Percentiles rank a stretch among this genome's conserved stretches.
phyloP scores from a whole-genome alignment of 1,284 basidiomycete genomes.

The Pholiota adiposa region DNA sequence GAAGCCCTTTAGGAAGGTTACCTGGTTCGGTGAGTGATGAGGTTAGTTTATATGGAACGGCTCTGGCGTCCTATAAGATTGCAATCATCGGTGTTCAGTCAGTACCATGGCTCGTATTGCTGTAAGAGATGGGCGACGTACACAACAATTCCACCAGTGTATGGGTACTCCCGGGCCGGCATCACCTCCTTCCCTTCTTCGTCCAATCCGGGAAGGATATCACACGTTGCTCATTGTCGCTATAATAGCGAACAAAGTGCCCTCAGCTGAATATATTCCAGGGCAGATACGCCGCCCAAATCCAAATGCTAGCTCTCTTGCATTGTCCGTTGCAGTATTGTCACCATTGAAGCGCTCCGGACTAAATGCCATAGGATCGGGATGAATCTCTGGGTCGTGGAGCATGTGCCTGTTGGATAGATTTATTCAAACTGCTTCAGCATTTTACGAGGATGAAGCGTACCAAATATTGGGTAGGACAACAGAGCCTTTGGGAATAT shows the following conservation, averaged over 20 bases:
- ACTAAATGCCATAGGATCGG: slow-evolving; percentile 31
- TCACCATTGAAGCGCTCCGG: slow-evolving; percentile 31
- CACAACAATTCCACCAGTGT: slow-evolving; percentile 16
- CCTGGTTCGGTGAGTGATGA: no score
- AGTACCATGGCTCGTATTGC: no score
- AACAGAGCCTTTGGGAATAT: slow-evolving; percentile 36
- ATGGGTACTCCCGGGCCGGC: slow-evolving; percentile 6
- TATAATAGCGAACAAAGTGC: slow-evolving; percentile 21
- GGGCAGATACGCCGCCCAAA: slow-evolving; percentile 9
- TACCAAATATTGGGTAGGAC: slow-evolving; percentile 39
- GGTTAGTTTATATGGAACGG: no score
- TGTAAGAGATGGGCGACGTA: background rate
- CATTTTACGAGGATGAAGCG: no score
- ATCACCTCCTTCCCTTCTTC: slow-evolving; percentile 18
- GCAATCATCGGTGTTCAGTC: no score
- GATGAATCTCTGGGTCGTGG: slow-evolving; percentile 32
- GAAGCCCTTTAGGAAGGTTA: no score
- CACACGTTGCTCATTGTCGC: slow-evolving; percentile 22
- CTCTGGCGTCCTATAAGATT: no score
- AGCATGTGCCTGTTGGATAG: slow-evolving; percentile 31
- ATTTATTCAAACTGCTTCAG: no score
- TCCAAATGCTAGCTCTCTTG: background rate
- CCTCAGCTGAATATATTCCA: slow-evolving; percentile 1
- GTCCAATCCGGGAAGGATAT: slow-evolving; percentile 26
- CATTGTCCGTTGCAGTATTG: background rate